Conservation (phyloP, 257 asterid species). For the Primulina eburnea region DNA sequence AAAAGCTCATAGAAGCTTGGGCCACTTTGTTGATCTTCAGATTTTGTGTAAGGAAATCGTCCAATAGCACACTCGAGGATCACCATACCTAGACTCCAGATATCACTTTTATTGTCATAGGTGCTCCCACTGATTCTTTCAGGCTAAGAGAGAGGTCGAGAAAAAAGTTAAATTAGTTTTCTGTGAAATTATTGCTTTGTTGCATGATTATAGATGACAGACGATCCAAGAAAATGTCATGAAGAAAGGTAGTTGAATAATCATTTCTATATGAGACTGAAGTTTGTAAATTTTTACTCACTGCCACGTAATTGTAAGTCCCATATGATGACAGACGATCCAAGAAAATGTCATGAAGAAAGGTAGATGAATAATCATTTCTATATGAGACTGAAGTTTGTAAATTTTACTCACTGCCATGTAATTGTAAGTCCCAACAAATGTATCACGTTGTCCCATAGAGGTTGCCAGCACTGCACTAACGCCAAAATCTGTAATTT, state of each 20-base stretch:
- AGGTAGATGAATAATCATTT: neutral
- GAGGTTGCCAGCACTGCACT: conserved; percentile 96
- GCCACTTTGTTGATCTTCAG: conserved; percentile 82
- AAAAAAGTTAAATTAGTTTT: conserved; percentile 21
- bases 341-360: neutral
- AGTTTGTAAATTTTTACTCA: conserved; percentile 32
- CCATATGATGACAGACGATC: conserved; percentile 1
- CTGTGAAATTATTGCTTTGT: conserved; percentile 8
- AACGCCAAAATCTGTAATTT: conserved; percentile 96
- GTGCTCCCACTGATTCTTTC: conserved; percentile 94
- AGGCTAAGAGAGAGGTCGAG: conserved; percentile 50
- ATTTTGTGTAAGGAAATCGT: conserved; percentile 90
- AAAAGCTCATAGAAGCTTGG: conserved; percentile 95
- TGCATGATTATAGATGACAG: neutral
- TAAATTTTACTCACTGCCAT: conserved; percentile 72
- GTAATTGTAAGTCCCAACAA: conserved; percentile 94
- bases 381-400: conserved; percentile 6
- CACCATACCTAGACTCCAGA: conserved; percentile 78
- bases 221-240: conserved; percentile 1
- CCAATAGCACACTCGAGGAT: conserved; percentile 97
- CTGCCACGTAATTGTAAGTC: conserved; percentile 98
- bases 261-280: neutral
- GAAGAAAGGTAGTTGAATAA: neutral
- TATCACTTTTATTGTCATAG: conserved; percentile 65
- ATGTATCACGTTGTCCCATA: conserved; percentile 92